Evolutionary conservation across 2,329 filamentous ascomycete genomes (phyloP).

Genomic region (Chaetomiaceae sp.): DNA sequence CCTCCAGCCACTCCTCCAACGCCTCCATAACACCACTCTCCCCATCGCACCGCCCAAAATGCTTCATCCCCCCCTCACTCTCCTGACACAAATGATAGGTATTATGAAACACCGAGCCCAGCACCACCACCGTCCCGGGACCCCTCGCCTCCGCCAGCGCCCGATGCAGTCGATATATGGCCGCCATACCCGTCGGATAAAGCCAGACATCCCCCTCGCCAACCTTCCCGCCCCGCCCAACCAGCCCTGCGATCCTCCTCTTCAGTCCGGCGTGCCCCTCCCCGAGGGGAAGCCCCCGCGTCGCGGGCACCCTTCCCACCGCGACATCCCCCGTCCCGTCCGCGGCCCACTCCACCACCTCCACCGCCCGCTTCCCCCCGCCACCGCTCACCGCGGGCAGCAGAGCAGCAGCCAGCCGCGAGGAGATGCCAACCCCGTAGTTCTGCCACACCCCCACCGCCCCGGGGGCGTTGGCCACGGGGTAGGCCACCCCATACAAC

Average conservation of each 20-base stretch:
- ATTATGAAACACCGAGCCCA: conserved; percentile 51
- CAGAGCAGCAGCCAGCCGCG: conserved; percentile 43
- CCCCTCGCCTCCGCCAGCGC: conserved; percentile 35
- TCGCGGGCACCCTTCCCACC: conserved; percentile 23
- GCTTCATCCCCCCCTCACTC: conserved; percentile 40
- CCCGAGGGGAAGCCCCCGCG: conserved; percentile 38
- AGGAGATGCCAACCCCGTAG: conserved; percentile 44
- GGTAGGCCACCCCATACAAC: conserved; percentile 43
- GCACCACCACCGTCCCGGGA: conserved; percentile 34
- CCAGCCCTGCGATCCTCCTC: conserved; percentile 38
- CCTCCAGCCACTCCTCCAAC: conserved; percentile 43
- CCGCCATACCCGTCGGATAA: conserved; percentile 52
- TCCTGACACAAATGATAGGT: conserved; percentile 47
- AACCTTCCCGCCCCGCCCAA: conserved; percentile 35
- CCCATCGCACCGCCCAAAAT: conserved; percentile 43
- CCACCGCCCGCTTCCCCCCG: conserved; percentile 19
- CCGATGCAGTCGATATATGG: conserved; percentile 42
- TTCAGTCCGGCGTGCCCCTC: conserved; percentile 37
- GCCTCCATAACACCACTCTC: conserved; percentile 36
- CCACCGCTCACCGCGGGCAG: conserved; percentile 34
- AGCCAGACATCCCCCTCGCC: conserved; percentile 46
- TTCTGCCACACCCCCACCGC: conserved; percentile 44
- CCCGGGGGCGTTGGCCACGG: conserved; percentile 33
- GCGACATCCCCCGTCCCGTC: conserved; percentile 16
- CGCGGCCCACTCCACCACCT: conserved; percentile 32